Percentiles rank a stretch among this genome's conserved stretches.
These are phyloP conservation scores for Didymella pomorum DNA, from an alignment of 2,329 filamentous ascomycete genomes.

Conservation along the genomic window DNA sequence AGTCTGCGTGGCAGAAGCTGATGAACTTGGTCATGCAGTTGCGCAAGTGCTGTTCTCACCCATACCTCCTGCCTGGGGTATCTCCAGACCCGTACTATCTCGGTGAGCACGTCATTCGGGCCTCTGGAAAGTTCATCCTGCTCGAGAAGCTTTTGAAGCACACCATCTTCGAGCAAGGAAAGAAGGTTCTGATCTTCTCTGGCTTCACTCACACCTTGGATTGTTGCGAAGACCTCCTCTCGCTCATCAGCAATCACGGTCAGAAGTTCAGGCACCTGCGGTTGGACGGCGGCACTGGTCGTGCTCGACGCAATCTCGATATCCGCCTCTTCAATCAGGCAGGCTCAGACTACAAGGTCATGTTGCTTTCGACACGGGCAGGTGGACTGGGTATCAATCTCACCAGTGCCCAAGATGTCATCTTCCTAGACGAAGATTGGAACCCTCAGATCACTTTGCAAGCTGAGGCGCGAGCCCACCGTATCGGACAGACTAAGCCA, in stretches of 20 bases:
- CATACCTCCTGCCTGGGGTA: slow-evolving; percentile 60
- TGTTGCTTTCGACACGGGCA: slow-evolving; percentile 64
- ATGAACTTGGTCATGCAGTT: slow-evolving; percentile 66
- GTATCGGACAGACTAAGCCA: slow-evolving; percentile 63
- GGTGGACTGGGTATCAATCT: slow-evolving; percentile 66
- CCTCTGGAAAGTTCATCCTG: slow-evolving; percentile 65
- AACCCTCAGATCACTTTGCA: slow-evolving; percentile 64
- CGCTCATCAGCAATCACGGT: slow-evolving; percentile 53
- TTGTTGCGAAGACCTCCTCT: slow-evolving; percentile 61
- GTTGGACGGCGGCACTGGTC: slow-evolving; percentile 60
- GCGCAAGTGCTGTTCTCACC: slow-evolving; percentile 64
- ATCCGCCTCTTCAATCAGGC: slow-evolving; percentile 62
- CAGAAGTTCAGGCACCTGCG: slow-evolving; percentile 57
- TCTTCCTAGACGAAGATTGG: slow-evolving; percentile 66
- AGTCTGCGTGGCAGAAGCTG: slow-evolving; percentile 57
- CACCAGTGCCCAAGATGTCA: slow-evolving; percentile 62
- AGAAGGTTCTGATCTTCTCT: slow-evolving; percentile 66
- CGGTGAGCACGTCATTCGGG: slow-evolving; percentile 58
- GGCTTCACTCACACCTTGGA: slow-evolving; percentile 62
- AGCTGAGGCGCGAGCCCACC: slow-evolving; percentile 63
- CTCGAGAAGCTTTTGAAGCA: slow-evolving; percentile 61
- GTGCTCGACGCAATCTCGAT: slow-evolving; percentile 60
- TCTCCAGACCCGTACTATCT: slow-evolving; percentile 57
- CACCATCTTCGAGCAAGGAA: slow-evolving; percentile 58
- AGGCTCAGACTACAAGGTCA: slow-evolving; percentile 59